Evolutionary conservation across 306 rosid genomes (phyloP), one percentile per base, ranked within the genome.

Genomic region (Styphnolobium japonicum): DNA sequence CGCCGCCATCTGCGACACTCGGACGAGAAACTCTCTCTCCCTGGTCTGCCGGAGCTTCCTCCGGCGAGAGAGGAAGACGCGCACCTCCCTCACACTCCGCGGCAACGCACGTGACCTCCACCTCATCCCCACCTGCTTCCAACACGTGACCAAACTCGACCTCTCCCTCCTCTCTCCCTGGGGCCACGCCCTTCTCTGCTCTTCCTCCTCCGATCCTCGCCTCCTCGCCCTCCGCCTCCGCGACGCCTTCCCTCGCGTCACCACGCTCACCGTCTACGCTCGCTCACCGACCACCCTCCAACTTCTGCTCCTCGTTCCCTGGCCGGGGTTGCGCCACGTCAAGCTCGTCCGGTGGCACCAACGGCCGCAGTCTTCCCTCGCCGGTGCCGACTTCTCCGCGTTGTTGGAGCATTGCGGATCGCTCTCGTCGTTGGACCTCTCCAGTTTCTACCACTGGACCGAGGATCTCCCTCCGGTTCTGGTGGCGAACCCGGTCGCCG

Each of bases 291-390:
- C 80, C 57, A 85, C 90, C 22, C 85, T 90, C 10, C 76, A 82
- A 53, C 57, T 84, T 10, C 79, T 88, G 49, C 71, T 78, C 0
- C 81, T 58, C 7, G 43, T 42, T 57, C 87, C 71, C 4, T 90
- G 91, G 91, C 95, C 91, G 1, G 85, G 82, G 29, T 45, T 90
- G 71, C 89, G 87, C 79, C 88, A 76, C 49, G 87, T 85, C 73
- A 90, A 87, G 85, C 87, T 88, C 7, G 89, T 89, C 55, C 88
- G 96, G 4, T 89, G 96, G 96, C 96, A 91, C 77, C 90, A 80
- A 56, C 90, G 91, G 0, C 83, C 64, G 12, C 7, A 22, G 3
- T 49, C 84, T n/a, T 36, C 16, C 0, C 66, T 10, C n/a, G 3
- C 4, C 49, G 90, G 91, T 11, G 80, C 87, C 15, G 93, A 91